Evolutionary conservation across 495 filamentous ascomycete species (phyloP).

Genomic region (Emericellopsis terricola): DNA sequence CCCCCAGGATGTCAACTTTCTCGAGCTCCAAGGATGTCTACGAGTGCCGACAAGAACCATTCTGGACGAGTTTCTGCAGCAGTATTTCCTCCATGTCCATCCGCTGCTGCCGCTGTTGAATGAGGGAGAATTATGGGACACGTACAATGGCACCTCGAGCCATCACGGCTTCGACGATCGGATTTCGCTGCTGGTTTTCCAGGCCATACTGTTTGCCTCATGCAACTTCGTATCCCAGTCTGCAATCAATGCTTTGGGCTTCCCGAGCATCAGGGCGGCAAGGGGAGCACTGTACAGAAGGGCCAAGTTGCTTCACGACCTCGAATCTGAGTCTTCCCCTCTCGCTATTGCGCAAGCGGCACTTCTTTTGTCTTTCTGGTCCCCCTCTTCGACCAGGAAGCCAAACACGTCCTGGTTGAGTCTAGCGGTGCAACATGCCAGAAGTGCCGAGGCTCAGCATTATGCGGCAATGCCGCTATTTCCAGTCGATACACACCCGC

Average conservation of each 20-base stretch:
- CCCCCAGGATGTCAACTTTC: conserved; percentile 23
- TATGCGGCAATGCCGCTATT: conserved; percentile 11
- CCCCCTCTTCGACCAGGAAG: conserved; percentile 18
- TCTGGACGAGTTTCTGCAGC: conserved; percentile 24
- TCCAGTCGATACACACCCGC: conserved; percentile 8
- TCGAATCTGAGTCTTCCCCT: conserved; percentile 15
- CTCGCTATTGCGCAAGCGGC: conserved; percentile 22
- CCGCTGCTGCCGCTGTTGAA: conserved; percentile 27
- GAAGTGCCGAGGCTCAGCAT: conserved; percentile 21
- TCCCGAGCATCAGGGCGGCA: conserved; percentile 21
- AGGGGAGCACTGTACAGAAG: conserved; percentile 23
- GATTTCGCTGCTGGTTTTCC: conserved; percentile 29
- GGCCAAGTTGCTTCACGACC: conserved; percentile 21
- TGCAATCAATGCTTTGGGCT: conserved; percentile 23
- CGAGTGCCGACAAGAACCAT: conserved; percentile 18
- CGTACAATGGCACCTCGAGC: conserved; percentile 10
- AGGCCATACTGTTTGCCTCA: conserved; percentile 27
- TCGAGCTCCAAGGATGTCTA: conserved; percentile 24
- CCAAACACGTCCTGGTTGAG: conserved; percentile 28
- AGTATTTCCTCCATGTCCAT: conserved; percentile 31
- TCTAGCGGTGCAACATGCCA: conserved; percentile 27
- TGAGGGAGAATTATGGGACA: conserved; percentile 29
- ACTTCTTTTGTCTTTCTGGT: conserved; percentile 22
- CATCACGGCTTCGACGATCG: neutral
- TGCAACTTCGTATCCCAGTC: conserved; percentile 24